Base-by-base conservation (phyloP, 345 rosid genomes). In the Arabis alpina region DNA sequence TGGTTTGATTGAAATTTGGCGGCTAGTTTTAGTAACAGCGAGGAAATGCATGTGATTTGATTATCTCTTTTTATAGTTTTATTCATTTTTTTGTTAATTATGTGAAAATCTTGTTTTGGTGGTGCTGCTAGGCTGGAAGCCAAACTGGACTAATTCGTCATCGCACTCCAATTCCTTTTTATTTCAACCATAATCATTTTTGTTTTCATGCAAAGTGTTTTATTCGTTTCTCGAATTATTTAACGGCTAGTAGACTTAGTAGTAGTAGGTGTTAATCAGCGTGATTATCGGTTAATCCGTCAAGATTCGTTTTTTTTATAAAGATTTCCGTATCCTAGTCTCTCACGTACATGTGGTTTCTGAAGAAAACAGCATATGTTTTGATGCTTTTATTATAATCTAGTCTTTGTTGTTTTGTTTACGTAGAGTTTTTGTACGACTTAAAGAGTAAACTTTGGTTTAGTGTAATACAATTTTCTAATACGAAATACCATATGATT, bases 121-220 rank as follows among this genome's bases (percentile, higher is more conserved):
- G 72, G 62, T 72, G 54, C n/a, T n/a, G 60, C 47, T 74, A 68
- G 72, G 6, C 63, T 75, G 79, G 69, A 70, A 68, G 70, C 70
- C 70, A 61, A 75, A 61, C 64, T 75, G 79, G 77, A 74, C 49
- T 53, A 8, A 51, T 74, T 24, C 23, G 72, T 57, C 65, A 28
- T 51, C 62, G 44, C 34, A 54, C 61, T 7, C 40, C 10, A 36
- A 36, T 36, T 36, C 2, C 3, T 11, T 30, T 13, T 32, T 5
- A 32, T 52, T 34, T 53, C n/a, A 53, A 42, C 25, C 3, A 54
- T 68, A 14, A 8, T 72, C 64, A 23, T 5, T 39, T 55, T n/a
- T 11, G 7, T 32, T 24, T 40, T 23, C 34, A 54, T 61, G 68
- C 61, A 16, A 41, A 6, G 13, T 54, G 39, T 32, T 15, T 55